These are phyloP conservation scores for Penicillium sp. DNA, from an alignment of 2,329 filamentous ascomycete species.

Conservation along the genomic window DNA sequence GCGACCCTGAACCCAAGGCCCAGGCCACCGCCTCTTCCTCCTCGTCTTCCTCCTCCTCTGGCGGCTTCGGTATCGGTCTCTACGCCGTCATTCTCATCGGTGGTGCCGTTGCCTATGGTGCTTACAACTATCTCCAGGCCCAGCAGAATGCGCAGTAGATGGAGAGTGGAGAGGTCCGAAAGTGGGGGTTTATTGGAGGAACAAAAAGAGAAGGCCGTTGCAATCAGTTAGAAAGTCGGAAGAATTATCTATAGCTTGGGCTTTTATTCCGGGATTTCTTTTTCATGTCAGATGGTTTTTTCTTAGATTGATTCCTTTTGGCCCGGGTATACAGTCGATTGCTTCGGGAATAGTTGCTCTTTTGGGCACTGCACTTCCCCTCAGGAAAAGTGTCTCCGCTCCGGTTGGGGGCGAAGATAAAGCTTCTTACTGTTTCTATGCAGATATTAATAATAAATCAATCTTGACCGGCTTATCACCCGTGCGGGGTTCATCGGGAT, in stretches of 20 bases:
- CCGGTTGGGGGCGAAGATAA: not conserved
- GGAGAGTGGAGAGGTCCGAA: not conserved
- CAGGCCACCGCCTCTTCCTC: conserved; percentile 48
- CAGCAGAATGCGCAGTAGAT: conserved; percentile 27
- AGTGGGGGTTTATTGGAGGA: not conserved
- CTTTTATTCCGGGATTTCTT: not conserved
- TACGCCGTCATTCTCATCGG: conserved; percentile 78
- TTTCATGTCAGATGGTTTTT: conserved; percentile 1
- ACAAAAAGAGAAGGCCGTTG: not conserved
- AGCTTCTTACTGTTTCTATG: conserved; percentile 5
- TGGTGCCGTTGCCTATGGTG: conserved; percentile 69
- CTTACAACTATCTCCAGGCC: conserved; percentile 75
- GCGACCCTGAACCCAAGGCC: conserved; percentile 70
- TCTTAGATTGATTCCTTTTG: not conserved
- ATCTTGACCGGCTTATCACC: not conserved
- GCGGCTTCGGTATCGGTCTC: conserved; percentile 65
- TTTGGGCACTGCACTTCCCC: conserved; percentile 4
- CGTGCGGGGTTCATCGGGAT: not conserved
- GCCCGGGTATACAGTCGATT: not conserved
- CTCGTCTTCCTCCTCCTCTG: conserved; percentile 29
- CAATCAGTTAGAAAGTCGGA: no score
- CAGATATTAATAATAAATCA: conserved; percentile 9
- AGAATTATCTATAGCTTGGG: not conserved
- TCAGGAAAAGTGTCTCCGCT: not conserved
- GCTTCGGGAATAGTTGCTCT: conserved; percentile 5